Evolutionary conservation across 139 green algal genomes (phyloP).

Genomic region (Chlamydomonas asymmetrica): DNA sequence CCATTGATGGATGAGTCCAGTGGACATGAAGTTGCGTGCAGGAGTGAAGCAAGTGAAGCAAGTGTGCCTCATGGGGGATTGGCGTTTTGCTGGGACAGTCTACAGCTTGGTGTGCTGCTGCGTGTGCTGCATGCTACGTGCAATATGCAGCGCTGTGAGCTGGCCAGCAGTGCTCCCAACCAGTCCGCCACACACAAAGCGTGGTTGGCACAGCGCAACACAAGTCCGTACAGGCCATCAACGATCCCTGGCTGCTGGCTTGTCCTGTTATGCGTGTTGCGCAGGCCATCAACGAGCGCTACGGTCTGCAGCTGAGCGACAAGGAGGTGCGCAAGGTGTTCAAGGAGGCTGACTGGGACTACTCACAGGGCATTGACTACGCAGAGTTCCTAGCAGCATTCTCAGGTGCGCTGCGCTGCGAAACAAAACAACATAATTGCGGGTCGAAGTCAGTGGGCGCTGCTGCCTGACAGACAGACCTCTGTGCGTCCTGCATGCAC

Average conservation of each 20-base stretch:
- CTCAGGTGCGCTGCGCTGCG: not conserved
- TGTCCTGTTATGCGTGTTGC: not conserved
- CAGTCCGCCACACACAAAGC: not conserved
- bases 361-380: constrained; percentile 7
- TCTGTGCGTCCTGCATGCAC: too few relatives aligned
- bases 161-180: not conserved
- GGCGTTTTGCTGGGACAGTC: too few relatives aligned
- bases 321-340: constrained; percentile 25
- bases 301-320: constrained; percentile 29
- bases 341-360: constrained; percentile 11
- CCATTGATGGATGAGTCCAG: too few relatives aligned
- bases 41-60: too few relatives aligned
- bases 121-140: not conserved
- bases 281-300: not conserved
- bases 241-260: too few relatives aligned
- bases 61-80: too few relatives aligned
- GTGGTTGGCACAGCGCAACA: too few relatives aligned
- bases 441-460: too few relatives aligned
- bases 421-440: too few relatives aligned
- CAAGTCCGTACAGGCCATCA: too few relatives aligned
- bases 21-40: too few relatives aligned
- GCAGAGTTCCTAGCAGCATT: constrained; percentile 24
- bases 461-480: too few relatives aligned
- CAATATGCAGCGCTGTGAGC: not conserved
- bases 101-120: not conserved